Evolutionary conservation across 495 filamentous ascomycete genomes (phyloP).

Genomic region (Aspergillus biplanus): DNA sequence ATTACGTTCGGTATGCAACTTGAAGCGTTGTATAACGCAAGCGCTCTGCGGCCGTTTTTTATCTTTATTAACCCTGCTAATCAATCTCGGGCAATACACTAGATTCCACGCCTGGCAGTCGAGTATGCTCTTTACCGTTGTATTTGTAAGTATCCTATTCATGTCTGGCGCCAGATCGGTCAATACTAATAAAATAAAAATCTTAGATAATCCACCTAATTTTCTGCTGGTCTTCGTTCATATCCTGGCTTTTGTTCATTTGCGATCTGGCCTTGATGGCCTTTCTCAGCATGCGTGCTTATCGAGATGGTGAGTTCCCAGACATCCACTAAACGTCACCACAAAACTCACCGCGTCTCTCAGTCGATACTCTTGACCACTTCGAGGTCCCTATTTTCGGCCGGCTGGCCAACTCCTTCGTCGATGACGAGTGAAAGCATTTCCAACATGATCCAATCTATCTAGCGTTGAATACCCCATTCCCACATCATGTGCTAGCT

Average conservation of each 20-base stretch:
- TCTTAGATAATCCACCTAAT: constrained; percentile 73
- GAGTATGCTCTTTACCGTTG: constrained; percentile 78
- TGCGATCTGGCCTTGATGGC: constrained; percentile 76
- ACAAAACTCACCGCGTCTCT: constrained; percentile 2
- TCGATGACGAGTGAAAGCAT: constrained; percentile 78
- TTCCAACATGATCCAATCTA: constrained; percentile 38
- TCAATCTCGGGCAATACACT: not conserved
- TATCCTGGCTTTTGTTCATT: constrained; percentile 82
- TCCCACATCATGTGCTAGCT: not conserved
- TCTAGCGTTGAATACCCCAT: constrained; percentile 72
- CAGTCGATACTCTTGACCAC: constrained; percentile 86
- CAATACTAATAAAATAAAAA: not conserved
- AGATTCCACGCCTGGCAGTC: constrained; percentile 98
- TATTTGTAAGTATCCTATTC: constrained; percentile 64
- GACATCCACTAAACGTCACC: not conserved
- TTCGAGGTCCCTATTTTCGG: constrained; percentile 87
- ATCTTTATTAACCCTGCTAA: constrained; percentile 13
- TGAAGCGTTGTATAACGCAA: not conserved
- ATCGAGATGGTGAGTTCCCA: constrained; percentile 68
- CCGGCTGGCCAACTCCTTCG: constrained; percentile 79
- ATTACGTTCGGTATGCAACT: constrained; percentile 82
- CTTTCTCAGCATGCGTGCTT: constrained; percentile 77
- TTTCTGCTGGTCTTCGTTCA: constrained; percentile 78
- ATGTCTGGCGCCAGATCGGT: constrained; percentile 18
- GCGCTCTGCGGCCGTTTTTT: not conserved